Percentiles rank a stretch among this genome's conserved stretches.
phyloP scores from a whole-genome alignment of 2,329 filamentous ascomycete genomes.

The Sarocladium oryzae region DNA sequence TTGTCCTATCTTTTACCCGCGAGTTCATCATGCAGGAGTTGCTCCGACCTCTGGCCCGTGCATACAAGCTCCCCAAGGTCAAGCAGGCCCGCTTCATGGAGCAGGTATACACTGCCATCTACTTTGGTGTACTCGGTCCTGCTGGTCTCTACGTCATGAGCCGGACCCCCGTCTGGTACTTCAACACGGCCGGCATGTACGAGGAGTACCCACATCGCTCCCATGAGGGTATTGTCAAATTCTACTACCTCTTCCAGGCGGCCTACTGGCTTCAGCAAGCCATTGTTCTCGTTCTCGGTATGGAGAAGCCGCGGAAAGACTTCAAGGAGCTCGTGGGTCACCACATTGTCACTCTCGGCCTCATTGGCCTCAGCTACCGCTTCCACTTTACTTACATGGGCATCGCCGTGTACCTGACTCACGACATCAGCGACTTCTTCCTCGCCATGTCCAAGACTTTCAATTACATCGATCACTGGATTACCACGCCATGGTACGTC shows the following conservation, averaged over 20 bases:
- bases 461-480: slow-evolving; percentile 76
- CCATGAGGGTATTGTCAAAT: slow-evolving; percentile 79
- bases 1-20: slow-evolving; percentile 86
- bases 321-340: slow-evolving; percentile 90
- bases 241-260: slow-evolving; percentile 91
- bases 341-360: slow-evolving; percentile 78
- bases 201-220: slow-evolving; percentile 78
- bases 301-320: slow-evolving; percentile 92
- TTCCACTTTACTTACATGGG: slow-evolving; percentile 98
- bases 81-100: slow-evolving; percentile 95
- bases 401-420: slow-evolving; percentile 86
- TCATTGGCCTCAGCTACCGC: slow-evolving; percentile 83
- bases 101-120: slow-evolving; percentile 88
- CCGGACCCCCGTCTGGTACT: slow-evolving; percentile 89
- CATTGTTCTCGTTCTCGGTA: slow-evolving; percentile 75
- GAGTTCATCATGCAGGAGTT: slow-evolving; percentile 94
- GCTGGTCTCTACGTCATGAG: slow-evolving; percentile 88
- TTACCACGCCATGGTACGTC: slow-evolving; percentile 80
- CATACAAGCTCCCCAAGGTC: slow-evolving; percentile 62
- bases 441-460: slow-evolving; percentile 86
- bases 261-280: slow-evolving; percentile 95
- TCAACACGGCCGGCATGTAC: slow-evolving; percentile 87
- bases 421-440: slow-evolving; percentile 95
- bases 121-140: slow-evolving; percentile 78
- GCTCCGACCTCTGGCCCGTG: slow-evolving; percentile 67